Evolutionary conservation across 768 basidiomycete species (phyloP), one percentile per base, ranked within the genome.

Genomic region (Ramaria rubella): DNA sequence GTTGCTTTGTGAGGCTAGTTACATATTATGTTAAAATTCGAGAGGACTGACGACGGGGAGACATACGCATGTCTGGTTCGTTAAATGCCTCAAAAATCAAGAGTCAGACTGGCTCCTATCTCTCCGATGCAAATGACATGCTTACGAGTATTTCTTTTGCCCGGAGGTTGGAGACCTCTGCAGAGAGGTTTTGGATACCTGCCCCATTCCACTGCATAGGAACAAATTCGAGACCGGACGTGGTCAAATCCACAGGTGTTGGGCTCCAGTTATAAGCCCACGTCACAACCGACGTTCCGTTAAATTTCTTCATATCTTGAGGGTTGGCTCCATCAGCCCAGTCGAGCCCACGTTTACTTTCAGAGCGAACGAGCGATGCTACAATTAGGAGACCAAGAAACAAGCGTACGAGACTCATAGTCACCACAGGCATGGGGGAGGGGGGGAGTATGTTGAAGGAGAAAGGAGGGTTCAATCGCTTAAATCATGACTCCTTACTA

Each of bases 161-260:
- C 60, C 58, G 67, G 65, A 49, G 68, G 66, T 59, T 11, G 36
- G 36, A 11, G n/a, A 38, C 36, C n/a, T 11, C n/a, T 11, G 36
- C 36, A 11, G 36, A 11, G n/a, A 38, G n/a, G n/a, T 38, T 38
- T 38, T 38, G 11, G 11, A 38, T 38, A 11, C 36, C 36, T 11
- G n/a, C 36, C 36, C 57, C 55, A 55, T 63, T 59, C 60, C 62
- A 69, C 50, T 67, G 65, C 68, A 67, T 65, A 31, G 68, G 67
- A 49, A 66, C 61, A 59, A 34, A 69, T 33, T 53, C 38, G 50
- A 62, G 36, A 38, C 36, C 36, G 36, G 36, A 38, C 11, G 36
- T 38, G 36, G 36, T n/a, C 36, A 38, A 38, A 38, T 38, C 36
- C 11, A 38, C 36, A n/a, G 36, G 36, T n/a, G 36, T 11, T 11